These are phyloP conservation scores for Noccaea caerulescens DNA, from an alignment of 345 rosid species.

Conservation along the genomic window DNA sequence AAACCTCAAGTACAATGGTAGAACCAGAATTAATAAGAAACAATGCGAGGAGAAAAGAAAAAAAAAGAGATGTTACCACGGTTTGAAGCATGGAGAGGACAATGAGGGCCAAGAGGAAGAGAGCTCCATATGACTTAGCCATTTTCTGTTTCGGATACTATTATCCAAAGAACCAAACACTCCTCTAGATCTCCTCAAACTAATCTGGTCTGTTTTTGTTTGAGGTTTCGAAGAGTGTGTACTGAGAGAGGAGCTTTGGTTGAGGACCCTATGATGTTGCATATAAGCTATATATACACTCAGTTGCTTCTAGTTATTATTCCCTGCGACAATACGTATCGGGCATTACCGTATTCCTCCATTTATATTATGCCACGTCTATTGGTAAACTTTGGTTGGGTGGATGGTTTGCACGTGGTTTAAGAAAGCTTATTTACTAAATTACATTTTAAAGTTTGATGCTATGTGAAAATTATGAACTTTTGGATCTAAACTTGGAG, in stretches of 20 bases:
- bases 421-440: not conserved
- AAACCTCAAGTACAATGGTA: not conserved
- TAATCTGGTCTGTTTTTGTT: constrained; percentile 21
- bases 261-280: constrained; percentile 41
- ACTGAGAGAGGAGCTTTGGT: constrained; percentile 42
- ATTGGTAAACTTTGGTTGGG: constrained; percentile 17
- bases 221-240: constrained; percentile 24
- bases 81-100: constrained; percentile 71
- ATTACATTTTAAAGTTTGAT: not conserved
- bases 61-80: constrained; percentile 47
- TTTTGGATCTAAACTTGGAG: too few species aligned
- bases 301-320: constrained; percentile 22
- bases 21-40: not conserved
- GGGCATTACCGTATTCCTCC: not conserved
- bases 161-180: constrained; percentile 44
- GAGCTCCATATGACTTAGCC: constrained; percentile 57
- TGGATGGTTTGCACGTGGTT: constrained; percentile 33
- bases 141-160: constrained; percentile 37
- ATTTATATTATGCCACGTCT: constrained; percentile 21
- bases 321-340: constrained; percentile 10
- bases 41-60: not conserved
- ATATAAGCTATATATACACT: constrained; percentile 50
- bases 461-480: not conserved
- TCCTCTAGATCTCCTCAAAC: constrained; percentile 39
- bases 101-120: constrained; percentile 61